Evolutionary conservation across 805 yeast genomes (phyloP).

Genomic region (Yarrowia bubula): DNA sequence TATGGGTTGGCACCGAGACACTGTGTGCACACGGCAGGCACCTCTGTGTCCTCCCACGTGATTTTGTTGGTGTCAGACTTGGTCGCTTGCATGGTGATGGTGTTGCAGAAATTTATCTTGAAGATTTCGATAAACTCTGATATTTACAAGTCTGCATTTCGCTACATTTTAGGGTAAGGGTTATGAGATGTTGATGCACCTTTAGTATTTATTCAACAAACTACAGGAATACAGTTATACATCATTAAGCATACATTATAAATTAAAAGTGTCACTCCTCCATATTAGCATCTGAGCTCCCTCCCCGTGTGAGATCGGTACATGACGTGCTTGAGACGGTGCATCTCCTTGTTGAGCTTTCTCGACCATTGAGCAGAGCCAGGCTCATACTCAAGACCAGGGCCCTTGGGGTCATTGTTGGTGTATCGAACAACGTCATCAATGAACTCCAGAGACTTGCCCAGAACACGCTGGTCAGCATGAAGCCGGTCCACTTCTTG

Average conservation of each 20-base stretch:
- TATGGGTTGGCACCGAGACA: constrained; percentile 71
- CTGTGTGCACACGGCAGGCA: constrained; percentile 67
- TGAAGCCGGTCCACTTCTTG: neutral
- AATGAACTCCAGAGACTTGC: neutral
- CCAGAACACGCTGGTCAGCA: neutral
- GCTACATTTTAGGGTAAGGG: neutral
- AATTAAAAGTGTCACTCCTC: neutral
- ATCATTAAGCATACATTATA: neutral
- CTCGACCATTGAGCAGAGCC: neutral
- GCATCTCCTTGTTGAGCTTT: neutral
- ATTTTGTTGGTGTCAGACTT: constrained; percentile 40
- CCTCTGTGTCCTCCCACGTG: constrained; percentile 41
- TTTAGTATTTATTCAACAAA: too few species aligned
- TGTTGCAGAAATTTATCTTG: neutral
- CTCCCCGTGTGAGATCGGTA: neutral
- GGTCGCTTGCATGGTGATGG: constrained; percentile 28
- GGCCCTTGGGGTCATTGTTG: constrained; percentile 6
- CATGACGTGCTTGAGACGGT: neutral
- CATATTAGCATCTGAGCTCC: neutral
- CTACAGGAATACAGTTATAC: neutral
- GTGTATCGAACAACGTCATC: neutral
- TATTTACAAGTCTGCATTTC: neutral
- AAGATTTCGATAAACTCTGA: constrained; percentile 8
- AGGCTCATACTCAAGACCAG: neutral
- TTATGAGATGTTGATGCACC: neutral